Evolutionary conservation across 306 rosid genomes (phyloP), one percentile per base, ranked within the genome.

Genomic region (Rosa rugosa): DNA sequence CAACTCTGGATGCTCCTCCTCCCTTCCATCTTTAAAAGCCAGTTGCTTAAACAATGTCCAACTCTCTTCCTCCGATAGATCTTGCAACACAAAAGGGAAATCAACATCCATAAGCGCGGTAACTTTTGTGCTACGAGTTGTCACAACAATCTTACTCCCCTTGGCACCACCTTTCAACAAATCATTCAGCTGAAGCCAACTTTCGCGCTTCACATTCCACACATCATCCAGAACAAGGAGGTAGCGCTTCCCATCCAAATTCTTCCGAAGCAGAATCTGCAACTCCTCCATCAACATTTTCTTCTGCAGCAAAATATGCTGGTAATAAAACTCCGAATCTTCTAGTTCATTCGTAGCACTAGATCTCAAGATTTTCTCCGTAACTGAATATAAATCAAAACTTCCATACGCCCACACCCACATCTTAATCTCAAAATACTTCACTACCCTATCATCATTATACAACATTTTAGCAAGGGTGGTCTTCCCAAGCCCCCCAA

Each of bases 401-500:
- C n/a, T 31, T 2, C 23, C 68, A 54, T 46, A 73, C 16, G 44
- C 56, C 44, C 69, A n/a, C 36, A 78, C 68, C 81, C 69, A 54
- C 45, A 41, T 42, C 59, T n/a, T 78, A 13, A 50, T 9, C 16
- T 69, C 56, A 69, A 78, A 77, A 65, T 47, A 18, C 9, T 18
- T 59, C 7, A 4, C 31, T 25, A 76, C 36, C 46, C 73, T 76
- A 17, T 63, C 40, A 27, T 76, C 80, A 77, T 68, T 68, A 50
- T 64, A 50, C 49, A 77, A 64, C 49, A 53, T 18, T 54, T 68
- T 77, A 27, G 80, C 80, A 13, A 67, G 73, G 14, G 75, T 77
- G 41, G 75, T 67, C 75, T 77, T 77, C 53, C 64, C 75, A 20
- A 77, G 47, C 8, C 80, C 74, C n/a, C 74, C 80, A 49, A 67